Evolutionary conservation across 2,329 filamentous ascomycete species (phyloP), one percentile per base, ranked within the genome.

Genomic region (Pseudogymnoascus sp.): DNA sequence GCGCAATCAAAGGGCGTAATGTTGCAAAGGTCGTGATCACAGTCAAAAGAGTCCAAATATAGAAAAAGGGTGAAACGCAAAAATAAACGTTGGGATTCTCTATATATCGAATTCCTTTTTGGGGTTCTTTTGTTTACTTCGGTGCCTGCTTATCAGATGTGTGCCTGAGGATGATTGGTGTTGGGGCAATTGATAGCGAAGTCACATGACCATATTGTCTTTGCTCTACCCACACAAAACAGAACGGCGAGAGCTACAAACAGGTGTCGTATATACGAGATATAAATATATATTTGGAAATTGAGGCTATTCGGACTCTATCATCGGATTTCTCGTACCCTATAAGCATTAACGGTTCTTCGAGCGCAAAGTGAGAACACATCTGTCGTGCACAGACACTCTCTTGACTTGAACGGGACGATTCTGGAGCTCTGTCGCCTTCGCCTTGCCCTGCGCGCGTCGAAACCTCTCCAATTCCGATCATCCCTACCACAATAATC

Each of bases 401-500:
- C 26, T 56, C 50, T 33, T 56, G 50, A 22, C 50, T 56, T 33
- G 50, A 19, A 56, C 28, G 50, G 50, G 50, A 14, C 50, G 26
- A 19, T 56, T 56, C 50, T 56, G 50, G 50, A 56, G 50, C 50
- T 56, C 50, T 56, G 50, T 56, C 50, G 16, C 50, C 50, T 56
- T 56, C 28, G 50, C 50, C 28, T 56, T 56, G 50, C 50, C 50
- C 10, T 56, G 50, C 50, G n/a, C 46, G 50, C 50, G 50, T 56
- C 50, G 50, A 56, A 56, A 56, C 50, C 28, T 56, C 50, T 56
- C 50, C 26, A 33, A 56, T 56, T 56, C 50, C 50, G 50, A 56
- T 56, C 50, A 56, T 56, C 50, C 50, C 50, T 56, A 56, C 50
- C 50, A 56, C 50, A 56, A 56, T 56, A 56, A 56, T 56, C 50